Base-by-base conservation (phyloP, 1,284 basidiomycete genomes). In the Malassezia restricta region DNA sequence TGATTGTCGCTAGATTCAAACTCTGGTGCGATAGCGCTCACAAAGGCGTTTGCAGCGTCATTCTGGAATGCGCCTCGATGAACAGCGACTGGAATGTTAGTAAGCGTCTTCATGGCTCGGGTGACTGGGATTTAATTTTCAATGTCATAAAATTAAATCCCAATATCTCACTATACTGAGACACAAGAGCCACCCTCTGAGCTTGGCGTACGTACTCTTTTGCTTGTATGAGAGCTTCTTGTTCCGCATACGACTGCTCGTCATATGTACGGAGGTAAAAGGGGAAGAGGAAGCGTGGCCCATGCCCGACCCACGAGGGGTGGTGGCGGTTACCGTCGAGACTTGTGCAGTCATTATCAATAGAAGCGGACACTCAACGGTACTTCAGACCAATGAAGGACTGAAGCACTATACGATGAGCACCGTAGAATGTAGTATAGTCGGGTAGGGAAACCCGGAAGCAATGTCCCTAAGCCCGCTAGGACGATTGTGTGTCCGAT, bases 191-290 rank as follows among this genome's bases (percentile, higher is more conserved):
- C 42, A n/a, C 11, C 41, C 24, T 9, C 27, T 5, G 29, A 29
- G n/a, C 27, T 35, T 8, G 24, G 29, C 5, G 20, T 31, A 65
- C 64, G 55, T 49, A 65, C 64, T 56, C 53, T 65, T 65, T 51
- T 65, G 64, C 43, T 61, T 58, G 51, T 62, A 64, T 9, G 59
- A 62, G 43, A 65, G 62, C 57, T 65, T 65, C 46, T 65, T 65
- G 51, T 62, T 65, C 50, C 64, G 61, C 56, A 65, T 62, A 59
- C 64, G 63, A 59, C 64, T 65, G 54, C 62, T 61, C 51, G 62
- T 46, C 47, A 54, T 45, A 49, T 49, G 52, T 24, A 54, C 37
- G 5, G 52, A 41, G 6, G 52, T 28, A 12, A 44, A 41, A 3
- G 45, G 17, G 15, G 52, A 17, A 12, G 49, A 17, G 32, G 20